Evolutionary conservation across 1,284 basidiomycete species (phyloP), one percentile per base, ranked within the genome.

Genomic region (Irpex sp.): DNA sequence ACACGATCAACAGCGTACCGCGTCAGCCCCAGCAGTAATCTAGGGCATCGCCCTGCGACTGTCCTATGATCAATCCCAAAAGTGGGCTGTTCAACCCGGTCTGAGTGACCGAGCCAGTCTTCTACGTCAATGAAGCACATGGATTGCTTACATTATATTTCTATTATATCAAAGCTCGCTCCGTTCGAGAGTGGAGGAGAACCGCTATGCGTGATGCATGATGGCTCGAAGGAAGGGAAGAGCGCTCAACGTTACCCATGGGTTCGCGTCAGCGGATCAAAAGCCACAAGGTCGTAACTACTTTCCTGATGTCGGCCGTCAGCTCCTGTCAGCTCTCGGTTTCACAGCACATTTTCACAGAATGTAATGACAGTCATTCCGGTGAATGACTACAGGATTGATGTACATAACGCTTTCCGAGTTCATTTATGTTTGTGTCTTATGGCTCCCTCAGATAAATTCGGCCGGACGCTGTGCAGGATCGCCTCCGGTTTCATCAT

Each of bases 401-500:
- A 33, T 33, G 19, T 49, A 49, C n/a, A 21, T 49, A 49, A 49
- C 47, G 31, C 31, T 33, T 49, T 49, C n/a, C n/a, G 47, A 49
- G 57, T 59, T 46, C 58, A 46, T 60, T 33, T 50, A 50, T 60
- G 17, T 50, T n/a, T 39, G 37, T 53, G 53, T 50, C 49, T 53
- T 53, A 43, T 60, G 47, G n/a, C 21, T 35, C 36, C 47, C 31
- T 68, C 65, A 85, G 72, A 85, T 69, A 68, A 92, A 93, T 69
- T 93, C 90, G 66, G 83, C 84, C 0, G 90, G 90, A 26, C 89
- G 83, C 64, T 78, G 82, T 7, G 78, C 70, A 37, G 85, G 83
- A 70, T 92, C 89, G 17, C 90, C 90, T 26, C 89, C 90, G 56
- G 84, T 83, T 68, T 88, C 85, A 68, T 94, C 92, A 70, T 92